phyloP scores from a whole-genome alignment of 495 filamentous ascomycete genomes.

The Xylaria cubensis region DNA sequence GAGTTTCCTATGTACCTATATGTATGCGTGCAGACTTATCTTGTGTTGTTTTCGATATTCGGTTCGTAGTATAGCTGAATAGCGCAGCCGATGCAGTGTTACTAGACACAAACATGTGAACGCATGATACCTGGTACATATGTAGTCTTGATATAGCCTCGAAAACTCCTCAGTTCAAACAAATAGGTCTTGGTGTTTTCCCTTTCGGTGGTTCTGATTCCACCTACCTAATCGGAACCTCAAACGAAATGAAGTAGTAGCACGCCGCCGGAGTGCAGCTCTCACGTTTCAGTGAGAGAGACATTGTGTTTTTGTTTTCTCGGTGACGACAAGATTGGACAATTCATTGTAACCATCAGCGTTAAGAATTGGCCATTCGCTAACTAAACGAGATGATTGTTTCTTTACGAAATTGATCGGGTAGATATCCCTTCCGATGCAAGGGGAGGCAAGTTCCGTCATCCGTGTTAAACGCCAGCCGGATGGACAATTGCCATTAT shows the following conservation, averaged over 20 bases:
- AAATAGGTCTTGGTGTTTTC: neutral
- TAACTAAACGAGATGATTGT: neutral
- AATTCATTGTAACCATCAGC: neutral
- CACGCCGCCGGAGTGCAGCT: neutral
- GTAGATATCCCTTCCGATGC: constrained; percentile 9
- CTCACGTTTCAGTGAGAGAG: constrained; percentile 6
- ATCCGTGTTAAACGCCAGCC: constrained; percentile 16
- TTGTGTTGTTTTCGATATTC: neutral
- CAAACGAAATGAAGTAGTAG: neutral
- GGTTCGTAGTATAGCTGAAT: neutral
- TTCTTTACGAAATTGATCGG: neutral
- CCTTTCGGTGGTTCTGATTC: neutral
- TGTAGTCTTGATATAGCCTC: constrained; percentile 4
- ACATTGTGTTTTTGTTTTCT: neutral
- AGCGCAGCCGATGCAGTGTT: constrained; percentile 12
- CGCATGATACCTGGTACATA: neutral
- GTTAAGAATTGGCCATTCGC: constrained; percentile 7
- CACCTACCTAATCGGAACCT: constrained; percentile 16
- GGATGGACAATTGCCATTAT: neutral
- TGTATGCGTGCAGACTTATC: neutral
- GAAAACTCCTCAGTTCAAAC: constrained; percentile 4
- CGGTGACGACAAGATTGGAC: neutral
- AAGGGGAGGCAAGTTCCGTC: neutral
- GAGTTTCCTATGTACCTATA: neutral
- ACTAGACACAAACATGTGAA: neutral